phyloP scores from a whole-genome alignment of 2,329 filamentous ascomycete species.

The Talaromyces sp. region DNA sequence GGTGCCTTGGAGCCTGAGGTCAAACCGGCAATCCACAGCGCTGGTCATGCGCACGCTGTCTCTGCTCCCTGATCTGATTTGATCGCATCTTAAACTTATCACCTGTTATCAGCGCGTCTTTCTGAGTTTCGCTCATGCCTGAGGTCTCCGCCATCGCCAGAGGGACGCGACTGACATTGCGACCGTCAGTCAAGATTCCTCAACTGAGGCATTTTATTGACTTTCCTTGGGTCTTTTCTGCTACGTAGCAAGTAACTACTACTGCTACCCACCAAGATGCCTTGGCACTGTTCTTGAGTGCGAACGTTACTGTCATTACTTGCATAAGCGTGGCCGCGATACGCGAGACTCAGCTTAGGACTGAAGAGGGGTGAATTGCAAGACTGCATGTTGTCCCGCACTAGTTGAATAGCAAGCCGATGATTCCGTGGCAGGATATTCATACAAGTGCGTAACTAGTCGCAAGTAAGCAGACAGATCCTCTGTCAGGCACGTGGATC shows the following conservation, averaged over 20 bases:
- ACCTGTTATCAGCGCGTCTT: not conserved
- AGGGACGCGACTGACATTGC: not conserved
- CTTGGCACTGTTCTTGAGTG: not conserved
- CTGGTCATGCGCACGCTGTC: slow-evolving; percentile 8
- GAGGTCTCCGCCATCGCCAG: not conserved
- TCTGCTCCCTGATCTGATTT: not conserved
- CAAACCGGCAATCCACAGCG: not conserved
- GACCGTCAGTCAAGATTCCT: not conserved
- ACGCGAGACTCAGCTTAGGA: not conserved
- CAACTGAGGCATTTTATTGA: not conserved
- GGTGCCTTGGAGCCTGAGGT: slow-evolving; percentile 7
- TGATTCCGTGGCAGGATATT: too few species aligned
- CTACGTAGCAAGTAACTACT: not conserved
- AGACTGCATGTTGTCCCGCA: not conserved
- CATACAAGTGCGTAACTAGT: not conserved
- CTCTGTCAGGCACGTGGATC: slow-evolving; percentile 1
- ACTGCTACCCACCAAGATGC: not conserved
- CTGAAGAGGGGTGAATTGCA: not conserved
- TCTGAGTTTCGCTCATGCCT: not conserved
- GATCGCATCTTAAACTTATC: not conserved
- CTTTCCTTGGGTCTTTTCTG: not conserved
- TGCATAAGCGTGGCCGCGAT: not conserved
- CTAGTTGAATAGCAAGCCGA: not conserved
- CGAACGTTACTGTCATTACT: not conserved
- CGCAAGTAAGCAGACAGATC: not conserved